Base-by-base conservation (phyloP, 129 eudicot genomes). In the Apium graveolens region DNA sequence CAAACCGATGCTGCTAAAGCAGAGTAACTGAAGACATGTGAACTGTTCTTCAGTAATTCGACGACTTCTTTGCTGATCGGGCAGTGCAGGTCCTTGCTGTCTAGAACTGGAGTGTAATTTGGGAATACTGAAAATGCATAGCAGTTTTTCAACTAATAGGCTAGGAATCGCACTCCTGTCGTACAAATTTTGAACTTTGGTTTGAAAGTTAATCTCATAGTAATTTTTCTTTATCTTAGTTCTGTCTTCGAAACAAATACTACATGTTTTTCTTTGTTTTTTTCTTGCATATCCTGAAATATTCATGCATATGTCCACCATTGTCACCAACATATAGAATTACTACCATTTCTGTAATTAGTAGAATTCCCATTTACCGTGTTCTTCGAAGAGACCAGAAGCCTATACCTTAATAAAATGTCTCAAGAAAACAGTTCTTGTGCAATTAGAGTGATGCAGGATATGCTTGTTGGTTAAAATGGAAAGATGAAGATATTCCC, bases 1-100 rank as follows among this genome's bases (percentile, higher is more conserved):
- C 89, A 88, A 35, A 69, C 37, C 34, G 80, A 57, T 38, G 81
- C 84, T 68, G 77, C 83, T 5, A 86, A 90, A 63, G 74, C 16
- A 34, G 90, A 86, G 80, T 87, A 60, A 80, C 5, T 37, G 14
- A 51, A 26, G 69, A 62, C 31, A 10, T 3, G 11, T 66, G 72
- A 31, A 66, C 20, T 31, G 39, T 32, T 60, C 10, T n/a, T 29
- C 10, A 45, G 74, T 70, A 32, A 37, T 70, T 39, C 34, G 11
- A 46, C 57, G 32, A 49, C 63, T 72, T 80, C 26, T 76, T 31
- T 81, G 60, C 74, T 70, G 77, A 24, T 35, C 4, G 76, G 29
- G 53, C 51, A n/a, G 20, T 24, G 49, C 35, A 24, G 9, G 76
- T 26, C 49, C 27, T 44, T 72, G 76, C 74, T 20, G 43, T 37